Conservation (phyloP, 1,284 basidiomycete genomes). For the Inonotus obliquus region DNA sequence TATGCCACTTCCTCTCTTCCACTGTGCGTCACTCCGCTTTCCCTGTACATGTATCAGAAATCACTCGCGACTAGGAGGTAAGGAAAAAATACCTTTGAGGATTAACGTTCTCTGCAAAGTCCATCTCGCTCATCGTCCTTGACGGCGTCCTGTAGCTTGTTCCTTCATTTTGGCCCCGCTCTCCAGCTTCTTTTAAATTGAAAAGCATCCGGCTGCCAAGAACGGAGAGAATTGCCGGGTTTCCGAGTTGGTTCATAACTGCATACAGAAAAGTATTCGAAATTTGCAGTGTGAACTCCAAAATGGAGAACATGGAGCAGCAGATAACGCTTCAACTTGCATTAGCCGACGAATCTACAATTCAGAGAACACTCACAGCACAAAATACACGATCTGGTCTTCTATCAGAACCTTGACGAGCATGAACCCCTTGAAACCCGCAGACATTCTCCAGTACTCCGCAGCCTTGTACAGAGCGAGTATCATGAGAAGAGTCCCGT, state of each 20-base stretch:
- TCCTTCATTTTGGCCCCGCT: background rate
- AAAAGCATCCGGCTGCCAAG: background rate
- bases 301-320: background rate
- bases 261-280: background rate
- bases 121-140: background rate
- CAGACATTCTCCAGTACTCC: background rate
- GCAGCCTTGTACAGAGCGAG: background rate
- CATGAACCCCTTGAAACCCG: background rate
- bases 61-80: background rate
- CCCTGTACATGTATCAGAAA: background rate
- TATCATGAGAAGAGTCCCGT: background rate
- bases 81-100: background rate
- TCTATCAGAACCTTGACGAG: background rate
- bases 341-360: background rate
- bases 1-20: background rate
- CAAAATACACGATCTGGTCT: background rate
- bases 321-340: background rate
- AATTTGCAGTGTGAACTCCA: background rate
- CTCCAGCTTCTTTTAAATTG: slow-evolving; percentile 2
- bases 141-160: background rate
- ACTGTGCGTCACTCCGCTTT: background rate
- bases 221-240: background rate
- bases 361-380: background rate
- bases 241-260: background rate
- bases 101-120: background rate